phyloP scores from a whole-genome alignment of 164 flowering plant genomes.

The Nymphaea thermarum region DNA sequence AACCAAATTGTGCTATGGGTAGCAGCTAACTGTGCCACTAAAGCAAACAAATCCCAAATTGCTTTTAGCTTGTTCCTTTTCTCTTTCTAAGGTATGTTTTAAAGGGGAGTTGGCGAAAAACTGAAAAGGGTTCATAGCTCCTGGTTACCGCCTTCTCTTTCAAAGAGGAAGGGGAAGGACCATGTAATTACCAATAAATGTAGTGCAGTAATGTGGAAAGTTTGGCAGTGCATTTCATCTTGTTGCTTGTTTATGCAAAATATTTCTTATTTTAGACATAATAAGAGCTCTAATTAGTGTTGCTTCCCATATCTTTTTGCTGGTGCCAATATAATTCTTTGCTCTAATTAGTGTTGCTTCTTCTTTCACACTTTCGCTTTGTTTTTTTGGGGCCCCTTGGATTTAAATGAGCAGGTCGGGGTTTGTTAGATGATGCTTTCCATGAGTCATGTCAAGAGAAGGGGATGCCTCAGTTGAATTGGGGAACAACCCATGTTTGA shows the following conservation, averaged over 20 bases:
- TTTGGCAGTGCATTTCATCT: neutral
- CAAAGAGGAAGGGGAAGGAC: neutral
- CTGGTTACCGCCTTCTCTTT: neutral
- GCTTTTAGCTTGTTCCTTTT: neutral
- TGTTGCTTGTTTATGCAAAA: neutral
- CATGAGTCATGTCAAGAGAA: neutral
- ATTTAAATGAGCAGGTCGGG: neutral
- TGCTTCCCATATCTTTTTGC: too few relatives aligned
- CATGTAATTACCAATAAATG: neutral
- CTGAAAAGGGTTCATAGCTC: neutral
- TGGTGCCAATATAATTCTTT: neutral
- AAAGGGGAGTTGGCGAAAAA: neutral
- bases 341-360: neutral
- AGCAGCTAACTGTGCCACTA: too few relatives aligned
- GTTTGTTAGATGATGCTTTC: neutral
- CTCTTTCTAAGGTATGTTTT: neutral
- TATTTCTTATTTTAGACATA: too few relatives aligned
- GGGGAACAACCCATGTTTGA: neutral
- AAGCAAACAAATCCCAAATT: neutral
- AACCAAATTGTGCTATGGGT: neutral
- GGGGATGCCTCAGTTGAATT: neutral
- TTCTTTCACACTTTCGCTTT: neutral
- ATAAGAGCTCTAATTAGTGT: too few relatives aligned
- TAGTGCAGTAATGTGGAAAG: neutral
- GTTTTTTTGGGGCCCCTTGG: neutral